phyloP scores from a whole-genome alignment of 1,284 basidiomycete genomes.

The Ustilago loliicola region DNA sequence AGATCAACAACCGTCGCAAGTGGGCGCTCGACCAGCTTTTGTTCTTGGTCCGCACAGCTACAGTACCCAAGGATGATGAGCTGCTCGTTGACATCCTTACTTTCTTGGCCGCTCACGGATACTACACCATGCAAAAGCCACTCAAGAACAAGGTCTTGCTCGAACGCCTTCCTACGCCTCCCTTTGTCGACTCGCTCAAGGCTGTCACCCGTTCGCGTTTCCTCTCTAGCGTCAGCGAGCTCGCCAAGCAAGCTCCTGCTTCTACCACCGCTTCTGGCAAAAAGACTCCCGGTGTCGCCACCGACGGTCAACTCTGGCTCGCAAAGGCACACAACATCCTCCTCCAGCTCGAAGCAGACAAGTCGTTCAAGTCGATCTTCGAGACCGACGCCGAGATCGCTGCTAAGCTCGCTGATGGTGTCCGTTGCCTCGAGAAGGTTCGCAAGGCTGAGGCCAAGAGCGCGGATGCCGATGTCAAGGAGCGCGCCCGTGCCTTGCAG shows the following conservation, averaged over 20 bases:
- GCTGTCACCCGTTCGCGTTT: constrained; percentile 79
- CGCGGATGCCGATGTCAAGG: constrained; percentile 23
- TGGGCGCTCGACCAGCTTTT: constrained; percentile 92
- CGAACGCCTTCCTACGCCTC: constrained; percentile 75
- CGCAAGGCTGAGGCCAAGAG: constrained; percentile 47
- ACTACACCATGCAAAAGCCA: constrained; percentile 81
- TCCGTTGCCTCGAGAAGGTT: constrained; percentile 46
- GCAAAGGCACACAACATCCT: constrained; percentile 79
- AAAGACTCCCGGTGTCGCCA: constrained; percentile 77
- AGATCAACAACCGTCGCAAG: constrained; percentile 62
- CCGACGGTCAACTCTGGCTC: constrained; percentile 85
- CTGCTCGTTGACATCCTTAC: constrained; percentile 83
- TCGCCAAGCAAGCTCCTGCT: constrained; percentile 76
- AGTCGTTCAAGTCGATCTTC: constrained; percentile 74
- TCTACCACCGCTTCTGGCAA: constrained; percentile 67
- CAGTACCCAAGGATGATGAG: constrained; percentile 83
- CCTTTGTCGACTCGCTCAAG: constrained; percentile 80
- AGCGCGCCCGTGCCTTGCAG: constrained; percentile 57
- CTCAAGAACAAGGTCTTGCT: constrained; percentile 77
- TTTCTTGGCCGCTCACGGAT: constrained; percentile 85
- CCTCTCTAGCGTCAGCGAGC: constrained; percentile 81
- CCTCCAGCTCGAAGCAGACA: constrained; percentile 78
- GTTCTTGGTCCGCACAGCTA: constrained; percentile 82
- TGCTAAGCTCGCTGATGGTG: constrained; percentile 41
- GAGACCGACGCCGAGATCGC: constrained; percentile 53